phyloP scores from a whole-genome alignment of 1,284 basidiomycete genomes.

The Cerioporus squamosus region DNA sequence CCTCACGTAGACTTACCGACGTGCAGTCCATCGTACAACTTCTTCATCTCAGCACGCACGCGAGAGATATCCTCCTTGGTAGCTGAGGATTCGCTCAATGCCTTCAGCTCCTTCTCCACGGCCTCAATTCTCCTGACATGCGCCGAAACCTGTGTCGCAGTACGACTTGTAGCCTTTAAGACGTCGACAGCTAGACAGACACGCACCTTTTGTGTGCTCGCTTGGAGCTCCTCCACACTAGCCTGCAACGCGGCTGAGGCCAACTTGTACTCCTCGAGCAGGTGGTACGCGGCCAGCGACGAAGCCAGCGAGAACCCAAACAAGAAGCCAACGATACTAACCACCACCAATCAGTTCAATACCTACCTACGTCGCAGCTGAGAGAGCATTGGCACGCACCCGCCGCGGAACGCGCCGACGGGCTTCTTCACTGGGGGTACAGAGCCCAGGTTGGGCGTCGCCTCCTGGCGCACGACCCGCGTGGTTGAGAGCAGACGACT shows the following conservation, averaged over 20 bases:
- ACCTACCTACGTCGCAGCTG: not conserved
- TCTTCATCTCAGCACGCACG: constrained; percentile 82
- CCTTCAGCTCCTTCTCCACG: constrained; percentile 88
- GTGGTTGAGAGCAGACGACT: constrained; percentile 42
- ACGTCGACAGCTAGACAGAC: not conserved
- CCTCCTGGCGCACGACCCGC: constrained; percentile 47
- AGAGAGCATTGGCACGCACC: constrained; percentile 51
- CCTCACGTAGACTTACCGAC: constrained; percentile 55
- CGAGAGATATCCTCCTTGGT: constrained; percentile 81
- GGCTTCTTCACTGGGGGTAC: constrained; percentile 73
- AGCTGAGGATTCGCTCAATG: constrained; percentile 66
- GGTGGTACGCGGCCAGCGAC: constrained; percentile 83
- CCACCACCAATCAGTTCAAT: not conserved
- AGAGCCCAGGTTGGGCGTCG: constrained; percentile 56
- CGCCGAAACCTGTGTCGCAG: constrained; percentile 67
- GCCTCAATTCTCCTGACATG: constrained; percentile 86
- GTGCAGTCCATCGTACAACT: constrained; percentile 80
- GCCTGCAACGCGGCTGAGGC: constrained; percentile 84
- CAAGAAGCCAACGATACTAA: constrained; percentile 85
- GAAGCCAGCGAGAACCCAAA: constrained; percentile 88
- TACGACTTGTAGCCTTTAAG: not conserved
- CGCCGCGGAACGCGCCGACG: constrained; percentile 84
- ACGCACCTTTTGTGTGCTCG: constrained; percentile 79
- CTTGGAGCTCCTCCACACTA: constrained; percentile 86
- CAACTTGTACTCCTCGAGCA: constrained; percentile 89